Evolutionary conservation across 2,329 filamentous ascomycete genomes (phyloP).

Genomic region (Hansfordia pulvinata): DNA sequence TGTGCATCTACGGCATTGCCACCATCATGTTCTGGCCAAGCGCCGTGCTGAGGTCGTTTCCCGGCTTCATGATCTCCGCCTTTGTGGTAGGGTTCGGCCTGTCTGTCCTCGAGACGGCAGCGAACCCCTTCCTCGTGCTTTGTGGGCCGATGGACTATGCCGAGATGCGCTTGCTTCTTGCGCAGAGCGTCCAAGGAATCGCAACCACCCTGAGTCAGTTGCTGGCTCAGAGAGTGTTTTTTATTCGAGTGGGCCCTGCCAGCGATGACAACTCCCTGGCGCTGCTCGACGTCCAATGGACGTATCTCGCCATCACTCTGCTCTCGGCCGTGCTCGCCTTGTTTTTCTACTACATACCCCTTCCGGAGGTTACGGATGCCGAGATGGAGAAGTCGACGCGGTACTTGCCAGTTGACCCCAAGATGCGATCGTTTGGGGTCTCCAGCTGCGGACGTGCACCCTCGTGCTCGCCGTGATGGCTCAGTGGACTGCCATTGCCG

Average conservation of each 20-base stretch:
- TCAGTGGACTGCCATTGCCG: constrained; percentile 69
- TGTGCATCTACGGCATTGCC: constrained; percentile 60
- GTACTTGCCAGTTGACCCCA: constrained; percentile 33
- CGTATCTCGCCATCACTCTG: constrained; percentile 67
- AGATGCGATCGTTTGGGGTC: constrained; percentile 31
- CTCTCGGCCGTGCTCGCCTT: constrained; percentile 59
- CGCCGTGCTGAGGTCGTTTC: constrained; percentile 59
- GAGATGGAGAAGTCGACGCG: constrained; percentile 36
- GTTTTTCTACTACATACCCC: constrained; percentile 55
- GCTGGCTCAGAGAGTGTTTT: constrained; percentile 62
- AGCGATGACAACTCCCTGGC: constrained; percentile 26
- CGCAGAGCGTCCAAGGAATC: constrained; percentile 65
- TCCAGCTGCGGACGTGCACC: constrained; percentile 39
- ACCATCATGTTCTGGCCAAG: constrained; percentile 84
- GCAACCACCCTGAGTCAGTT: constrained; percentile 60
- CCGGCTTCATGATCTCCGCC: constrained; percentile 61
- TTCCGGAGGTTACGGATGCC: constrained; percentile 44
- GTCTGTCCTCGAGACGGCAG: constrained; percentile 65
- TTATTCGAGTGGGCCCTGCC: too few species aligned
- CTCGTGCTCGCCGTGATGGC: constrained; percentile 60
- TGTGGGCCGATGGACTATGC: constrained; percentile 63
- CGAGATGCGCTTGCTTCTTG: constrained; percentile 61
- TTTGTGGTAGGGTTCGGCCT: constrained; percentile 69
- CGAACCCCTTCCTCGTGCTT: constrained; percentile 60
- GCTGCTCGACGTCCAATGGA: constrained; percentile 69